Conservation (phyloP, 331 rosid species). For the Acacia pycnantha region DNA sequence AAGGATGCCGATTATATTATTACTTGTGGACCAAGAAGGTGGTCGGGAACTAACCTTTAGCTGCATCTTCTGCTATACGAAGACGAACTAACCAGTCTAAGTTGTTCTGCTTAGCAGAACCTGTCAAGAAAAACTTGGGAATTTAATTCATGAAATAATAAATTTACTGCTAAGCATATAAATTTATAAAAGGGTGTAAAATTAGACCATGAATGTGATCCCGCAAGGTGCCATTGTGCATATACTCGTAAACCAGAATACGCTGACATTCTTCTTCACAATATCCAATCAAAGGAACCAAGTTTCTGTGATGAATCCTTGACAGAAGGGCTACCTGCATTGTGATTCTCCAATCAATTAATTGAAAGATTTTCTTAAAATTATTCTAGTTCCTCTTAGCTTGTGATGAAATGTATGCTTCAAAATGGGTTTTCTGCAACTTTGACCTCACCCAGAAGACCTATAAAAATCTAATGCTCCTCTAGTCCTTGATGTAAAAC, state of each 20-base stretch:
- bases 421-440: conserved; percentile 5
- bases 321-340: conserved; percentile 91
- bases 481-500: too few species aligned
- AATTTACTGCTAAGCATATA: conserved; percentile 1
- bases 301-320: conserved; percentile 93
- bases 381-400: background rate
- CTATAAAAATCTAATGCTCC: background rate
- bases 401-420: background rate
- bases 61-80: conserved; percentile 90
- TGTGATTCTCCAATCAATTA: conserved; percentile 25
- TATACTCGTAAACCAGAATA: conserved; percentile 86
- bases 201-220: conserved; percentile 78
- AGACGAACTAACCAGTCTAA: conserved; percentile 89
- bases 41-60: conserved; percentile 65
- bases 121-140: conserved; percentile 49
- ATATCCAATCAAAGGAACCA: conserved; percentile 95
- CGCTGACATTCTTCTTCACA: conserved; percentile 88
- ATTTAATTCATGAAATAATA: background rate
- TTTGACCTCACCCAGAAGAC: background rate
- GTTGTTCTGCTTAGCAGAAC: conserved; percentile 43
- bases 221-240: conserved; percentile 95
- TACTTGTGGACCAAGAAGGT: conserved; percentile 18
- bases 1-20: background rate
- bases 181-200: conserved; percentile 28
- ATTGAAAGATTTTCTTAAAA: conserved; percentile 9